Evolutionary conservation across 441 rosid species (phyloP).

Genomic region (Brassica hybrid): DNA sequence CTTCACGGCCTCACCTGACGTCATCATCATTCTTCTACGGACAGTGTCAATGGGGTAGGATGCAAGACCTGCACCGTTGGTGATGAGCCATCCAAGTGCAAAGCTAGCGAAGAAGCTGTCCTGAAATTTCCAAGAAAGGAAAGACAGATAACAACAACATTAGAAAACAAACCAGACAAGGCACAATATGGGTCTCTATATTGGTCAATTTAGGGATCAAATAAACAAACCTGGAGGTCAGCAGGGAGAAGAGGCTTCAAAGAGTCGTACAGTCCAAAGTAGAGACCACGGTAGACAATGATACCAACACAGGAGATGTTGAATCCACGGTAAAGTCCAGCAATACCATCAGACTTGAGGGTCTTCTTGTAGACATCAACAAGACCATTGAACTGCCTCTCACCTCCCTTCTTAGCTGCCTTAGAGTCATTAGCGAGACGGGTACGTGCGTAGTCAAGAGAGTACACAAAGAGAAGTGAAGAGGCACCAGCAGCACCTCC

Average conservation of each 20-base stretch:
- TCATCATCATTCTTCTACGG: conserved; percentile 70
- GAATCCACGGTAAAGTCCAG: conserved; percentile 65
- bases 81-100: conserved; percentile 65
- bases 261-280: conserved; percentile 60
- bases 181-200: background rate
- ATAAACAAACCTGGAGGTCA: conserved; percentile 44
- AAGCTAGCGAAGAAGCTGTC: conserved; percentile 68
- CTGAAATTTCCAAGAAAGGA: conserved; percentile 34
- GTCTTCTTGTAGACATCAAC: conserved; percentile 58
- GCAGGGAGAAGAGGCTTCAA: conserved; percentile 57
- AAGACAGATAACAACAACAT: background rate
- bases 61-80: conserved; percentile 65
- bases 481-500: conserved; percentile 66
- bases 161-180: conserved; percentile 1
- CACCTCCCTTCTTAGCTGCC: conserved; percentile 61
- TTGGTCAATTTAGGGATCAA: background rate
- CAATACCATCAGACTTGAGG: conserved; percentile 52
- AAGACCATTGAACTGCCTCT: conserved; percentile 56
- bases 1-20: conserved; percentile 64
- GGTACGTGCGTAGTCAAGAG: conserved; percentile 59
- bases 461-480: conserved; percentile 55
- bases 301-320: conserved; percentile 58
- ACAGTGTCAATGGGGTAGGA: conserved; percentile 56
- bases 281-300: conserved; percentile 54
- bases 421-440: conserved; percentile 60